Base-by-base conservation (phyloP, 495 filamentous ascomycete genomes). In the Lasiosphaeria hispida region DNA sequence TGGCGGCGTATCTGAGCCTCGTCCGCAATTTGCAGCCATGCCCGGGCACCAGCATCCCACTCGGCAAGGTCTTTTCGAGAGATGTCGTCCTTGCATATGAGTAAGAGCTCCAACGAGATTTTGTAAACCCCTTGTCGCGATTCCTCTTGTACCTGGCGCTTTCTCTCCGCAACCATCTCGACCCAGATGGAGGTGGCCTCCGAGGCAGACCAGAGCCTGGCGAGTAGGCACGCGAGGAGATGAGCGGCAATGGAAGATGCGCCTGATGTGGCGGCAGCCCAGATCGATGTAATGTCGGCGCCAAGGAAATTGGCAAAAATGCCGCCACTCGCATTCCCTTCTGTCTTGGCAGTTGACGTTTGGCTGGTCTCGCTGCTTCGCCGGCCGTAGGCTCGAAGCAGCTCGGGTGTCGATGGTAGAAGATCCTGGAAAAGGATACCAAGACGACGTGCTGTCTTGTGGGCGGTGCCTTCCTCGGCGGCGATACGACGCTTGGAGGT, bases 11-110 rank as follows among this genome's bases (percentile, higher is more conserved):
- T 34, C 48, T 57, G 61, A 3, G 60, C 64, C 4, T 43, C 13
- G 50, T 76, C 70, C 9, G 65, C 72, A 3, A 56, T 52, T 6
- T 57, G 64, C 11, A 74, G 56, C 72, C 71, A 75, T 1, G 72
- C 60, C 18, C 72, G 55, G 17, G 66, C 72, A 41, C 71, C 71
- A 2, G 67, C 59, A 62, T 77, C 72, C 72, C 74, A 77, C 6
- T 70, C 63, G 10, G 61, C 60, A 10, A 73, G 45, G 39, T 70
- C 41, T 0, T 61, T 59, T 53, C 69, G 44, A 0, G 42, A 43
- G 6, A 74, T 43, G 4, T 9, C 63, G 62, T 33, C 58, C 7
- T 37, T 37, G 54, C n/a, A 44, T 11, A 33, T 33, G 3, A 15
- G 11, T 6, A 34, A 33, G 14, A 7, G 7, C 30, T 34, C 47